A percentile compares a stretch with the other conserved stretches of the same genome.
Conservation (phyloP, 257 asterid species). For the Fraxinus cuspidata region DNA sequence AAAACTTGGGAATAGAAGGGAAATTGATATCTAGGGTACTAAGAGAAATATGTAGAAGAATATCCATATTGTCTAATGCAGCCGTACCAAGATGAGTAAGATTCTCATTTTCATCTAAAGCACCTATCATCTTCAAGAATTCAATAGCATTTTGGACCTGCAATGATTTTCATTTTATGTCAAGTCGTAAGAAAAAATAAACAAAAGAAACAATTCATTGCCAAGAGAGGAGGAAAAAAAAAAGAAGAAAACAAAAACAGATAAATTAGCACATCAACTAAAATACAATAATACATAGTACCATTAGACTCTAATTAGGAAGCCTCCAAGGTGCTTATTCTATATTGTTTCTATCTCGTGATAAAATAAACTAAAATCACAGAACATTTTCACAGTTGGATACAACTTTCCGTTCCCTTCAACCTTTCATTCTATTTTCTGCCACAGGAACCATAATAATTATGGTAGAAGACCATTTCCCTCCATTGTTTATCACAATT, state of each 20-base stretch:
- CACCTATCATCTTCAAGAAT: conserved; percentile 94
- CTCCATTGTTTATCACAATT: not conserved
- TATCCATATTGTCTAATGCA: conserved; percentile 23
- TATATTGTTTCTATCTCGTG: not conserved
- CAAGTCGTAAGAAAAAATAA: not conserved
- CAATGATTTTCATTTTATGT: conserved; percentile 15
- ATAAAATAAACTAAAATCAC: not conserved
- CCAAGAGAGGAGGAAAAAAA: not conserved
- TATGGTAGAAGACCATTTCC: not conserved
- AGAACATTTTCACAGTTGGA: not conserved
- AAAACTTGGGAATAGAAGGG: conserved; percentile 9
- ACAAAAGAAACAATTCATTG: conserved; percentile 9
- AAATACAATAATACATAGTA: not conserved
- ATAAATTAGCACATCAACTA: not conserved
- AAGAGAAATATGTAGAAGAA: conserved; percentile 14
- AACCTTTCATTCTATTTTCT: too few relatives aligned
- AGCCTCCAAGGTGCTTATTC: not conserved
- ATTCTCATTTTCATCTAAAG: conserved; percentile 89
- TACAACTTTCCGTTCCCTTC: too few relatives aligned
- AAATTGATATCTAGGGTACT: conserved; percentile 13
- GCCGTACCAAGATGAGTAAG: conserved; percentile 87
- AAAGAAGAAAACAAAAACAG: not conserved
- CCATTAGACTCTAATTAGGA: not conserved
- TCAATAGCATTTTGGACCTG: conserved; percentile 99
- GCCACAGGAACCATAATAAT: too few relatives aligned